Percentiles rank a stretch among this genome's conserved stretches.
Conservation (phyloP, 192 early-diverging fungal species). For the Diversispora epigaea region DNA sequence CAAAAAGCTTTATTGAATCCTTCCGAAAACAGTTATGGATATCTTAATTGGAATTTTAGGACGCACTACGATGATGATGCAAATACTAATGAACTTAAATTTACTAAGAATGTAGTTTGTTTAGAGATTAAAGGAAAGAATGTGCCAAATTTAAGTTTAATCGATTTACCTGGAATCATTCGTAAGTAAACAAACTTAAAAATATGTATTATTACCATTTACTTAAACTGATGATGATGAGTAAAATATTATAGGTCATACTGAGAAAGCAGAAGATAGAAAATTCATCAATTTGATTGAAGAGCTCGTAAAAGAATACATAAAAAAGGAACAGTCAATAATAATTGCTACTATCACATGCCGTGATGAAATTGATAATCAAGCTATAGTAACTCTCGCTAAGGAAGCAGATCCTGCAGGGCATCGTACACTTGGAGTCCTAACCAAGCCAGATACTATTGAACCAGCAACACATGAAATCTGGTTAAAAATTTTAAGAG, state of each 20-base stretch:
- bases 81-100: slow-evolving; percentile 51
- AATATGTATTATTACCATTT: background rate
- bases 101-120: slow-evolving; percentile 53
- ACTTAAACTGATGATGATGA: background rate
- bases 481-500: slow-evolving; percentile 52
- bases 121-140: slow-evolving; percentile 54
- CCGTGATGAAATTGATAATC: slow-evolving; percentile 62
- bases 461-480: slow-evolving; percentile 52
- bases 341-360: slow-evolving; percentile 59
- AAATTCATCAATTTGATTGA: slow-evolving; percentile 50
- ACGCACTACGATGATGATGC: slow-evolving; percentile 41
- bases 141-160: slow-evolving; percentile 52
- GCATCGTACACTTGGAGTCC: slow-evolving; percentile 55
- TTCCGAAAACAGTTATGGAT: background rate
- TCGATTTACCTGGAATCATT: slow-evolving; percentile 64
- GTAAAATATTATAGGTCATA: background rate
- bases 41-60: slow-evolving; percentile 18
- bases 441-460: slow-evolving; percentile 64
- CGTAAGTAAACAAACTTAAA: slow-evolving; percentile 37
- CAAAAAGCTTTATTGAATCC: slow-evolving; percentile 61
- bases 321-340: slow-evolving; percentile 49
- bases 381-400: slow-evolving; percentile 52
- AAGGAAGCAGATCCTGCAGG: slow-evolving; percentile 56
- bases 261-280: slow-evolving; percentile 39
- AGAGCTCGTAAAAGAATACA: slow-evolving; percentile 50